phyloP scores from a whole-genome alignment of 1,284 basidiomycete species.

The Microbotryum violaceum region DNA sequence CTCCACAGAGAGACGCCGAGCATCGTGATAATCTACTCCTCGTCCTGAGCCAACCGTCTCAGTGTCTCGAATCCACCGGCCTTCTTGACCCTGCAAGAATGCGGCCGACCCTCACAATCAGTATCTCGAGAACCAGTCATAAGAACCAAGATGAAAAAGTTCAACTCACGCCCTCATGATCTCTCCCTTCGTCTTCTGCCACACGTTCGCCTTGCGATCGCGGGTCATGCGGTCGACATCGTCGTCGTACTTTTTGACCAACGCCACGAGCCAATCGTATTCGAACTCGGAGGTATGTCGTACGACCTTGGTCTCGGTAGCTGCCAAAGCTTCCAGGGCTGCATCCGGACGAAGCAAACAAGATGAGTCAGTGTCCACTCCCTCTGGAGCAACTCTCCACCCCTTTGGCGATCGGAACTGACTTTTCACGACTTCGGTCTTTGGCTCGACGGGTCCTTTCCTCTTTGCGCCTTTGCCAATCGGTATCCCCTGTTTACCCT shows the following conservation, averaged over 20 bases:
- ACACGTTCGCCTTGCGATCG: slow-evolving; percentile 70
- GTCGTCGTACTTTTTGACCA: slow-evolving; percentile 63
- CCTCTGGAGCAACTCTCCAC: no score
- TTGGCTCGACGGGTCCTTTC: slow-evolving; percentile 22
- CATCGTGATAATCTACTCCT: no score
- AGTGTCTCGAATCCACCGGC: slow-evolving; percentile 26
- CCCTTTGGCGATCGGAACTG: slow-evolving; percentile 23
- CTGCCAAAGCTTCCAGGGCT: slow-evolving; percentile 49
- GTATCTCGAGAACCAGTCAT: neutral
- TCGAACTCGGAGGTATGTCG: slow-evolving; percentile 68
- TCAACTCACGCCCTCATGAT: slow-evolving; percentile 47
- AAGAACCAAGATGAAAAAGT: no score
- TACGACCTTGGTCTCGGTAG: slow-evolving; percentile 46
- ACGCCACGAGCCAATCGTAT: slow-evolving; percentile 55
- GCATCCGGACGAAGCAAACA: neutral
- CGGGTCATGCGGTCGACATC: slow-evolving; percentile 70
- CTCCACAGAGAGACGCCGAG: no score
- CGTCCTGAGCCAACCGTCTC: neutral
- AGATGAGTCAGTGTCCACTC: no score
- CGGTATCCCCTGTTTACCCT: slow-evolving; percentile 29
- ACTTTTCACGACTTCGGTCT: slow-evolving; percentile 44
- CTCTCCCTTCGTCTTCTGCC: slow-evolving; percentile 81
- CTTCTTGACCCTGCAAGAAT: slow-evolving; percentile 21
- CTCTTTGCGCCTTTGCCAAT: slow-evolving; percentile 9
- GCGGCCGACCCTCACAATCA: neutral